Evolutionary conservation across 2,329 filamentous ascomycete species (phyloP), one percentile per base, ranked within the genome.

Genomic region (Exophiala bonariae): DNA sequence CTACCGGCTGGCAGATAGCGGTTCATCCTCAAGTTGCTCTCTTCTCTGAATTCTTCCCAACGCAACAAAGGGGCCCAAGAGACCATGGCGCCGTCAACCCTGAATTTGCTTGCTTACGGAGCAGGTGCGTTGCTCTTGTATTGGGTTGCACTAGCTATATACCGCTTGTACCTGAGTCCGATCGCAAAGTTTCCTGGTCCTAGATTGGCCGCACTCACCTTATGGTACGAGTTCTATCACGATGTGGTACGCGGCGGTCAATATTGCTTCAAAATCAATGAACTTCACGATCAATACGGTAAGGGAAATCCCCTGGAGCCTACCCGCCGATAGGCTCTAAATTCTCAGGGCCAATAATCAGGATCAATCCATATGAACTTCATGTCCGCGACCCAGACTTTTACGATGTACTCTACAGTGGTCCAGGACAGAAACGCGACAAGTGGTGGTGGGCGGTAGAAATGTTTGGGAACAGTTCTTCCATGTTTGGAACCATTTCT

Each of bases 211-310:
- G 68, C 68, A 0, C 20, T 62, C 2, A 49, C 54, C 59, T 60
- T 23, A 40, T 53, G 16, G 59, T 57, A 46, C 44, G 65, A 68
- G 34, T 60, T 62, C 26, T 69, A 69, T 36, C 64, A 62, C 41
- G 62, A 71, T 31, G 45, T 68, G 3, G 33, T 66, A 19, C 41
- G 32, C 16, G 36, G 50, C 0, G 69, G 68, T 0, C 52, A 54
- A 10, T 71, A 65, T 36, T 50, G 65, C 6, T 65, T 59, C 57
- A 56, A 66, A 44, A 60, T 70, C 14, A 45, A 62, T 37, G 52
- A 61, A 11, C 58, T 71, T 59, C 66, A 70, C 49, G 33, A 60
- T 5, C 43, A 55, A 49, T 69, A 68, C 32, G 66, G 67, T 50
- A 41, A 17, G 14, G 13, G 19, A 39, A 5, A 17, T 38, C 9